Evolutionary conservation across 2,329 filamentous ascomycete species (phyloP).

Genomic region (Periconia digitata): DNA sequence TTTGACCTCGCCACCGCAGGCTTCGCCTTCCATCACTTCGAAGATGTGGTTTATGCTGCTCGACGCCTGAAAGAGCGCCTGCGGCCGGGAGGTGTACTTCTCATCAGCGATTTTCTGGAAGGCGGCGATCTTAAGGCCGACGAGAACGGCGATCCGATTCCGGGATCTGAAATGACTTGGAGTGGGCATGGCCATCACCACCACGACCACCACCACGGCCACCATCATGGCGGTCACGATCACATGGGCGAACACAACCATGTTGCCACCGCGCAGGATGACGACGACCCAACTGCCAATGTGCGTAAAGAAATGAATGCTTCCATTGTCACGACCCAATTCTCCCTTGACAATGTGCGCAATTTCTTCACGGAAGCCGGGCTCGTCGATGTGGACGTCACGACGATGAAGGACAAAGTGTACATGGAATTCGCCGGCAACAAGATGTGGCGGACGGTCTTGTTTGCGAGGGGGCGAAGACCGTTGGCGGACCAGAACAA

Average conservation of each 20-base stretch:
- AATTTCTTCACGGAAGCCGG: slow-evolving; percentile 67
- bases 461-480: slow-evolving; percentile 56
- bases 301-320: slow-evolving; percentile 41
- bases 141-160: slow-evolving; percentile 25
- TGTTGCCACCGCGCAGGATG: too few relatives aligned
- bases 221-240: slow-evolving; percentile 12
- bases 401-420: slow-evolving; percentile 55
- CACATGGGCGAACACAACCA: slow-evolving; percentile 12
- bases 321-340: slow-evolving; percentile 68
- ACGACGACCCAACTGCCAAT: slow-evolving; percentile 5
- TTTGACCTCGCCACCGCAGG: slow-evolving; percentile 50
- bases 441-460: slow-evolving; percentile 48
- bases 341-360: slow-evolving; percentile 61
- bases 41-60: slow-evolving; percentile 63
- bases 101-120: slow-evolving; percentile 69
- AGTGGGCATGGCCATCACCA: slow-evolving; percentile 22
- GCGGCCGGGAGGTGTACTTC: slow-evolving; percentile 64
- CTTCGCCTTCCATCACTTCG: slow-evolving; percentile 53
- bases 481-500: slow-evolving; percentile 23
- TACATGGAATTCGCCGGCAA: slow-evolving; percentile 46
- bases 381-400: slow-evolving; percentile 57
- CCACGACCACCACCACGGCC: slow-evolving; percentile 12
- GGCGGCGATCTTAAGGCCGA: slow-evolving; percentile 46
- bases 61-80: slow-evolving; percentile 62
- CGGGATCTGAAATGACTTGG: slow-evolving; percentile 28